These are phyloP conservation scores for Neurospora cerealis DNA, from an alignment of 495 filamentous ascomycete genomes.

Conservation along the genomic window DNA sequence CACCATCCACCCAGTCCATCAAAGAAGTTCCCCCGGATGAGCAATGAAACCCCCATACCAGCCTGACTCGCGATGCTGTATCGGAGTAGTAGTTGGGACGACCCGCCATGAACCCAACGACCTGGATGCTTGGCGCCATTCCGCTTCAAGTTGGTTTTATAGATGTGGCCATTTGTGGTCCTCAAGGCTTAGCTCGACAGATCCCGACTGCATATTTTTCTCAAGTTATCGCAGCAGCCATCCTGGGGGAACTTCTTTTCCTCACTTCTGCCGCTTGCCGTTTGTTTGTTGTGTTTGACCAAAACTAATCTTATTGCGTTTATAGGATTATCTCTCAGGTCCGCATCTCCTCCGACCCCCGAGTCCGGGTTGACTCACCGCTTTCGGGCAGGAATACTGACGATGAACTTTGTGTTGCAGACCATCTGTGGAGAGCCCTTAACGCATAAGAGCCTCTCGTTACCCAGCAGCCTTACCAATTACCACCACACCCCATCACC, in stretches of 20 bases:
- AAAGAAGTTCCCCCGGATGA: neutral
- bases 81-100: neutral
- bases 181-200: neutral
- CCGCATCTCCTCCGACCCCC: constrained; percentile 19
- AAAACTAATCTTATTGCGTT: constrained; percentile 10
- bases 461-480: neutral
- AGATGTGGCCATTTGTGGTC: neutral
- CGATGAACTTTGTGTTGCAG: constrained; percentile 33
- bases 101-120: neutral
- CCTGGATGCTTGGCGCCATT: neutral
- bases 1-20: neutral
- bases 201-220: neutral
- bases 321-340: constrained; percentile 93
- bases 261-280: neutral
- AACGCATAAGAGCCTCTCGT: constrained; percentile 17
- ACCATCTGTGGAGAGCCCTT: constrained; percentile 96
- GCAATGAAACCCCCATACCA: neutral
- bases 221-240: neutral
- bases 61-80: neutral
- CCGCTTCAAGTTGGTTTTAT: neutral
- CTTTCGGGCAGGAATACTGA: constrained; percentile 24
- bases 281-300: neutral
- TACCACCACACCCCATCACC: constrained; percentile 7
- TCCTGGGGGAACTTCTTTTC: neutral
- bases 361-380: constrained; percentile 32